Evolutionary conservation across 345 rosid species (phyloP), one percentile per base, ranked within the genome.

Genomic region (Mallotus nudiflorus): DNA sequence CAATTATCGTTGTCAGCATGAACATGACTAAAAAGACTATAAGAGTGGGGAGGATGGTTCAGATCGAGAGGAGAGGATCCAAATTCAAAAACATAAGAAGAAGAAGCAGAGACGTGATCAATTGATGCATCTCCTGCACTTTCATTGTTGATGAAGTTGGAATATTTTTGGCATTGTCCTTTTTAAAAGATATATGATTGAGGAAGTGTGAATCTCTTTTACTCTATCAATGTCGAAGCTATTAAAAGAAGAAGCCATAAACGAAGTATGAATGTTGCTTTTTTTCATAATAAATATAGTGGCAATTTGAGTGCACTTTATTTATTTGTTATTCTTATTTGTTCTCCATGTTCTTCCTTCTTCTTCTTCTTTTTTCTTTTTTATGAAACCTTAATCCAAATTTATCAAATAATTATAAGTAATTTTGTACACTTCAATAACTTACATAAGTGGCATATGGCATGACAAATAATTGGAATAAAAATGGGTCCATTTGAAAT

Each of bases 181-280:
- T 83, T 27, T 68, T 72, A 63, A 80, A 81, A 27, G 87, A 75
- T 56, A 68, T 78, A 73, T 75, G 78, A 54, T 81, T 61, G 60
- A 57, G 22, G 60, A 57, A 42, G 73, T 48, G 46, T 76, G 78
- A 69, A 80, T 52, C 66, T 70, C 86, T 57, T 78, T 85, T 42
- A 8, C 46, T 1, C 75, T 80, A 62, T 78, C 89, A 73, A 63
- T 53, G 50, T 78, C 76, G 57, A 72, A 87, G 11, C 86, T 13
- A 68, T 87, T 89, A 67, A 85, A 82, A 33, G 91, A 83, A 66
- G 85, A 83, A 66, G 85, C 71, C 86, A 83, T 83, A 4, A n/a
- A n/a, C n/a, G n/a, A n/a, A n/a, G n/a, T n/a, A n/a, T n/a, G n/a
- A n/a, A n/a, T n/a, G n/a, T n/a, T n/a, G n/a, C n/a, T n/a, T n/a